Base-by-base conservation (phyloP, 768 basidiomycete genomes). In the Austroboletus eburneus region DNA sequence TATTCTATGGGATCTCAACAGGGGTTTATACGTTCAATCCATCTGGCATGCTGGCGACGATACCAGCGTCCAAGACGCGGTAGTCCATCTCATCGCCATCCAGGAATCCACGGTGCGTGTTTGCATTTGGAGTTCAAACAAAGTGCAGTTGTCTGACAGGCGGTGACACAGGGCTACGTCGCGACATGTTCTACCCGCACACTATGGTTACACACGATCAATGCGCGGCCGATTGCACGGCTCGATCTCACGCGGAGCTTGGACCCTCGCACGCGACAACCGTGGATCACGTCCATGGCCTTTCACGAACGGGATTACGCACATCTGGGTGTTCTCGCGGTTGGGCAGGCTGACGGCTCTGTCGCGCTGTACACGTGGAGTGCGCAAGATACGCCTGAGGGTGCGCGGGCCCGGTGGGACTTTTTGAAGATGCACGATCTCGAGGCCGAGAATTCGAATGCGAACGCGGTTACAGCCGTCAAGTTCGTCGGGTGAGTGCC, bases 251-350 rank as follows among this genome's bases (percentile, higher is more conserved):
- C 62, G 4, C 66, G 72, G 20, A 63, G 75, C 18, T 65, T 32
- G 8, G 30, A 13, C 13, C 72, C 72, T 32, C 72, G 74, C 1
- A 44, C 67, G 6, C 73, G 73, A 2, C 52, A 48, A 5, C 77
- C 79, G 0, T 70, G 70, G 4, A 83, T 94, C 44, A 86, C 85
- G 0, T 83, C 87, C 0, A 66, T 96, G 42, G 83, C 86, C 0
- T 95, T 95, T 70, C 85, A 91, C 49, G 89, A 94, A 58, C 79
- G 93, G 27, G 93, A 95, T 57, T 95, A 88, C 63, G 81, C 87
- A 0, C 74, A 77, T 50, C 69, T 81, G 1, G 88, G 88, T 4
- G 72, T 91, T 4, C 73, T 96, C n/a, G 91, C 90, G 1, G 84
- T 84, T 1, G 90, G 89, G 3, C 78, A 82, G 5, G 72, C 80